Evolutionary conservation across 805 yeast species (phyloP).

Genomic region (Barnettozyma populi): DNA sequence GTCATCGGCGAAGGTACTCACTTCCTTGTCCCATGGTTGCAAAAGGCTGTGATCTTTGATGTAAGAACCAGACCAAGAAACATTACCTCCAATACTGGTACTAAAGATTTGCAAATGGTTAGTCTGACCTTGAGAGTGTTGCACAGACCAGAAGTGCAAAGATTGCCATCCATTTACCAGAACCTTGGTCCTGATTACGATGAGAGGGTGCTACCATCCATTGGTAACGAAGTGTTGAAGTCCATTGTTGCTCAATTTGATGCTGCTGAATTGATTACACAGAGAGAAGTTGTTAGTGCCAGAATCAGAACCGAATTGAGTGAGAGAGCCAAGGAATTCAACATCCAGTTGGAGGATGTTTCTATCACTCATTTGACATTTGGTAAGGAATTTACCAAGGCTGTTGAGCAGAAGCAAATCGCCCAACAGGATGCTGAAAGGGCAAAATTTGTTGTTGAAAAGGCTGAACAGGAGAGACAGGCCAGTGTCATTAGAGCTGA

Average conservation of each 20-base stretch:
- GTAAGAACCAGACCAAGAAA: slow-evolving; percentile 94
- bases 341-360: slow-evolving; percentile 91
- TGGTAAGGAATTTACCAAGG: slow-evolving; percentile 94
- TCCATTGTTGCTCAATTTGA: slow-evolving; percentile 90
- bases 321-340: slow-evolving; percentile 79
- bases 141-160: slow-evolving; percentile 86
- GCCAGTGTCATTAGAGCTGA: slow-evolving; percentile 95
- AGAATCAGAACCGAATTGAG: slow-evolving; percentile 83
- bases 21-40: slow-evolving; percentile 93
- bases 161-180: slow-evolving; percentile 84
- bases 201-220: slow-evolving; percentile 87
- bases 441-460: slow-evolving; percentile 87
- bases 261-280: slow-evolving; percentile 95
- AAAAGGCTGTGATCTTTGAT: slow-evolving; percentile 83
- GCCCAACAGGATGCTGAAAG: slow-evolving; percentile 99
- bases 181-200: slow-evolving; percentile 91
- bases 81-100: slow-evolving; percentile 91
- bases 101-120: slow-evolving; percentile 95
- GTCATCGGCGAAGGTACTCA: slow-evolving; percentile 97
- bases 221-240: slow-evolving; percentile 87
- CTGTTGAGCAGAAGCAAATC: slow-evolving; percentile 97
- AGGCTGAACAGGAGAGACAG: slow-evolving; percentile 95
- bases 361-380: slow-evolving; percentile 97
- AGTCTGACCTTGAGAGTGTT: slow-evolving; percentile 87
- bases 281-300: slow-evolving; percentile 90